Evolutionary conservation across 2,329 filamentous ascomycete genomes (phyloP).

Genomic region (Nothophaeocryptopus gaeumannii): DNA sequence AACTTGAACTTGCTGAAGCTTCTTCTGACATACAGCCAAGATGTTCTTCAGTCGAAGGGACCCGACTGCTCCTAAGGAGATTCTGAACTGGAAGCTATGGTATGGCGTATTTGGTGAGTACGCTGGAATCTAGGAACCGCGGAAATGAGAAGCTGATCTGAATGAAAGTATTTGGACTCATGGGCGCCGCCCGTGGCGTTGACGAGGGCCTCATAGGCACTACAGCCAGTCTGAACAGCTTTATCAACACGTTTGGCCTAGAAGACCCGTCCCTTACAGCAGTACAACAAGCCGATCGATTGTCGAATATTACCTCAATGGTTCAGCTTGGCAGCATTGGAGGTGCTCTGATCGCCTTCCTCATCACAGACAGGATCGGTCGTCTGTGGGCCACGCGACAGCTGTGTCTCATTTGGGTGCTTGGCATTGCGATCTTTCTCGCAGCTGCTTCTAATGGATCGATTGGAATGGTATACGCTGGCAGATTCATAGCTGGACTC

Average conservation of each 20-base stretch:
- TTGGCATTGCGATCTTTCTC: constrained; percentile 42
- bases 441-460: constrained; percentile 41
- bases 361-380: constrained; percentile 33
- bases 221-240: constrained; percentile 59
- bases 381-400: constrained; percentile 32
- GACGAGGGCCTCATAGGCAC: constrained; percentile 71
- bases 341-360: constrained; percentile 60
- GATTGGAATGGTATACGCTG: constrained; percentile 38
- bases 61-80: constrained; percentile 62
- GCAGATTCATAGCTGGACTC: constrained; percentile 43
- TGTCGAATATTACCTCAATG: constrained; percentile 72
- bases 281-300: constrained; percentile 59
- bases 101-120: constrained; percentile 60
- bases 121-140: background rate
- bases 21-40: constrained; percentile 15
- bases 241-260: constrained; percentile 59
- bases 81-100: constrained; percentile 76
- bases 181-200: constrained; percentile 74
- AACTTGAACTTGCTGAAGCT: constrained; percentile 9
- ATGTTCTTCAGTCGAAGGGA: constrained; percentile 31
- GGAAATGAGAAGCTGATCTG: constrained; percentile 1
- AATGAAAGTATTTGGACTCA: constrained; percentile 44
- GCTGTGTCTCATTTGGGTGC: constrained; percentile 30
- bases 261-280: constrained; percentile 49
- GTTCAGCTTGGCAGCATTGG: constrained; percentile 74